Percentiles rank a stretch among this genome's conserved stretches.
phyloP scores from a whole-genome alignment of 2,329 filamentous ascomycete species.

The Parascedosporium putredinis region DNA sequence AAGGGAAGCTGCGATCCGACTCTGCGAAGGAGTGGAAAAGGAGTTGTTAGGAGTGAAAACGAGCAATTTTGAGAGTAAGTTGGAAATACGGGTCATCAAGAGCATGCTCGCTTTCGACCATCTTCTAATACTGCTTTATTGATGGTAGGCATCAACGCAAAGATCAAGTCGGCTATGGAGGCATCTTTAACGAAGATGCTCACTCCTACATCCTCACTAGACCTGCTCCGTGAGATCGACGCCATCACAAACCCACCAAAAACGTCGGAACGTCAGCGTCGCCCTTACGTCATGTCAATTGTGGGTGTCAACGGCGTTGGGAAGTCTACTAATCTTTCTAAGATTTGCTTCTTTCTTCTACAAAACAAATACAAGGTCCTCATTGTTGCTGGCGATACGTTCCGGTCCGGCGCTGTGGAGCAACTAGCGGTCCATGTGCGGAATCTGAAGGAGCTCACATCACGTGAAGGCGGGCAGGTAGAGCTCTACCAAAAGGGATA shows the following conservation, averaged over 20 bases:
- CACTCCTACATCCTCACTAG: constrained; percentile 87
- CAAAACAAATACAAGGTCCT: constrained; percentile 96
- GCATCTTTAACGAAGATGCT: constrained; percentile 89
- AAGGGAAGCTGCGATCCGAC: constrained; percentile 78
- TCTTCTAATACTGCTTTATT: too few relatives aligned
- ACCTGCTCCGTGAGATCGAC: constrained; percentile 88
- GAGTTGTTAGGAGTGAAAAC: constrained; percentile 88
- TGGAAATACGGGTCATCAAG: background rate
- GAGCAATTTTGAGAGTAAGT: constrained; percentile 67
- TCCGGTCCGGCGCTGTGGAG: constrained; percentile 93
- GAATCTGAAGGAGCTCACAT: constrained; percentile 80
- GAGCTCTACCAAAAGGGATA: constrained; percentile 96
- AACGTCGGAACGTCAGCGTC: constrained; percentile 50
- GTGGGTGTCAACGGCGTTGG: constrained; percentile 97
- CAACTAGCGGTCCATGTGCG: constrained; percentile 92
- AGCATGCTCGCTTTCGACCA: too few relatives aligned
- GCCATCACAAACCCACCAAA: constrained; percentile 58
- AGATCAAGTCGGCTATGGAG: constrained; percentile 79
- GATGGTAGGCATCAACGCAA: constrained; percentile 56
- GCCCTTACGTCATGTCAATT: constrained; percentile 95
- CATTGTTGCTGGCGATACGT: constrained; percentile 90
- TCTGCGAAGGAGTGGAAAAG: constrained; percentile 85
- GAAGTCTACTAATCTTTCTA: constrained; percentile 94
- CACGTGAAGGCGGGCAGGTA: constrained; percentile 72
- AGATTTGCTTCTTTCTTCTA: constrained; percentile 94